Evolutionary conservation across 176 grass and related monocot genomes (phyloP).

Genomic region (Sorghum bicolor): Sorghum_bicolor_NCBIv3 NC_012870.2:10379501-10380000

Average conservation of each 20-base stretch:
- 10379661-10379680: slow-evolving; percentile 54
- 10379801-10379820: background rate
- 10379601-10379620: slow-evolving; percentile 58
- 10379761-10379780: background rate
- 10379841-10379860: background rate
- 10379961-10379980: background rate
- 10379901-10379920: background rate
- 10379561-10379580: background rate
- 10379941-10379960: background rate
- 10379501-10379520: background rate
- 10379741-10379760: background rate
- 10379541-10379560: background rate
- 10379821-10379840: background rate
- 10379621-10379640: slow-evolving; percentile 98
- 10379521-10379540: background rate
- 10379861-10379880: background rate
- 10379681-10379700: background rate
- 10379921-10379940: background rate
- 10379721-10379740: background rate
- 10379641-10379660: slow-evolving; percentile 87
- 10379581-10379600: background rate
- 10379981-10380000: background rate
- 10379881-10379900: background rate
- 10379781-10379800: background rate
- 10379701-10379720: background rate